Evolutionary conservation across 192 early-diverging fungal genomes (phyloP), one percentile per base, ranked within the genome.

Genomic region (Physocladia obscura): DNA sequence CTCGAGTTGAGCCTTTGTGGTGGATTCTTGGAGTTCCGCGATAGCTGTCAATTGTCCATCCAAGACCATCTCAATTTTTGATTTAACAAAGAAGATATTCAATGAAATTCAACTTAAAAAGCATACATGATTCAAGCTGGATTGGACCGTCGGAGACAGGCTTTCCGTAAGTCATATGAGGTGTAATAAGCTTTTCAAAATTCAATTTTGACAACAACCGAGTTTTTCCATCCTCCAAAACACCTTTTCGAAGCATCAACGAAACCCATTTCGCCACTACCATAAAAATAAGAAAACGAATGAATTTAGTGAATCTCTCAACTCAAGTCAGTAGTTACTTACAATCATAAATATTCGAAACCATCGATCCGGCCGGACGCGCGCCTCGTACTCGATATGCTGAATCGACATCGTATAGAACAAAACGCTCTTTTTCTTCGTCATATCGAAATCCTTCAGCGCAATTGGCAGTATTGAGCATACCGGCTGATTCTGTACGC

Each of bases 251-350:
- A 30, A 55, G 26, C 8, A 67, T 36, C 32, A 67, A 67, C 11
- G 49, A 29, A 26, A 34, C 49, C 64, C 64, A 67, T 54, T 67
- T 67, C 19, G 64, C 49, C 17, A 67, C 64, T 67, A 6, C 2
- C 4, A 32, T 8, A 67, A 22, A 22, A n/a, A 56, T 67, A 22
- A 57, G 49, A 24, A 49, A n/a, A n/a, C n/a, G n/a, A n/a, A n/a
- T n/a, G n/a, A n/a, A n/a, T n/a, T n/a, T 11, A 27, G 19, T 30
- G 1, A 57, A 51, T 35, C 37, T 35, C 15, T 15, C 1, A 24
- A 55, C 17, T 11, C 21, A 11, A 2, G 3, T 2, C 1, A 29
- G n/a, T n/a, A n/a, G n/a, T n/a, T 11, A 67, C 64, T 67, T 26
- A 67, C 64, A 37, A 51, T 67, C 64, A 8, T 26, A 17, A 56